Percentiles rank a stretch among this genome's conserved stretches.
Evolutionary conservation across 2,329 filamentous ascomycete species (phyloP).

Genomic region (Neonectria punicea): DNA sequence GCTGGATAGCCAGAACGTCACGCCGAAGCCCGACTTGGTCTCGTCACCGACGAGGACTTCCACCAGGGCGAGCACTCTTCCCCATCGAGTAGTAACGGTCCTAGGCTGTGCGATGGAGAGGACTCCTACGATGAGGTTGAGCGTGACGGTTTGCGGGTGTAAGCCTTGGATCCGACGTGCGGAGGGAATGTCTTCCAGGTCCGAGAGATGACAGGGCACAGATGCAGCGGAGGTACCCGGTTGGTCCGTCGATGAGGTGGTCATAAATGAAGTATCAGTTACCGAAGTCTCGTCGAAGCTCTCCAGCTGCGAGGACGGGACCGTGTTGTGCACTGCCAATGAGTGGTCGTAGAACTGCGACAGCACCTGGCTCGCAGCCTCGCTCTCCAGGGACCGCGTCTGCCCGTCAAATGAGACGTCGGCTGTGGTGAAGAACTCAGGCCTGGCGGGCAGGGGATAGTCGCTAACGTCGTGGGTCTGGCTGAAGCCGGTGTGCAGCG

Average conservation of each 20-base stretch:
- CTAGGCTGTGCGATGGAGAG: slow-evolving; percentile 77
- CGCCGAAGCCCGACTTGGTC: slow-evolving; percentile 79
- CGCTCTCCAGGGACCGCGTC: slow-evolving; percentile 37
- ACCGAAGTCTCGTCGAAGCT: slow-evolving; percentile 41
- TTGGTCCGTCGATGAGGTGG: slow-evolving; percentile 47
- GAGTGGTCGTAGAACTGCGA: slow-evolving; percentile 83
- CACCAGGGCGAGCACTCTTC: slow-evolving; percentile 71
- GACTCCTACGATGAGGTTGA: slow-evolving; percentile 83
- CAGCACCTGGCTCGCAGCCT: slow-evolving; percentile 54
- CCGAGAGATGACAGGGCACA: slow-evolving; percentile 51
- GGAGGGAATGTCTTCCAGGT: slow-evolving; percentile 76
- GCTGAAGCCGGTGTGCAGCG: slow-evolving; percentile 63
- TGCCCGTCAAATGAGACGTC: slow-evolving; percentile 48
- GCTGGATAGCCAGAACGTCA: slow-evolving; percentile 82
- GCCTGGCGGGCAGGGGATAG: slow-evolving; percentile 44
- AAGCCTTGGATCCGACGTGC: slow-evolving; percentile 73
- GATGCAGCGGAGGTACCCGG: slow-evolving; percentile 33
- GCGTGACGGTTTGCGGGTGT: slow-evolving; percentile 81
- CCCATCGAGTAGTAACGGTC: slow-evolving; percentile 73
- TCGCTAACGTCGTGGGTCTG: slow-evolving; percentile 56
- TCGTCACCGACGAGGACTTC: slow-evolving; percentile 88
- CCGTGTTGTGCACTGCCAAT: slow-evolving; percentile 73
- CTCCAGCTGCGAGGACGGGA: slow-evolving; percentile 70
- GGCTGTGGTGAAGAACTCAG: slow-evolving; percentile 61
- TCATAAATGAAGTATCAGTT: slow-evolving; percentile 52